Percentiles rank a stretch among this genome's conserved stretches.
Evolutionary conservation across 805 yeast genomes (phyloP).

Genomic region (Metschnikowia gelsemii): DNA sequence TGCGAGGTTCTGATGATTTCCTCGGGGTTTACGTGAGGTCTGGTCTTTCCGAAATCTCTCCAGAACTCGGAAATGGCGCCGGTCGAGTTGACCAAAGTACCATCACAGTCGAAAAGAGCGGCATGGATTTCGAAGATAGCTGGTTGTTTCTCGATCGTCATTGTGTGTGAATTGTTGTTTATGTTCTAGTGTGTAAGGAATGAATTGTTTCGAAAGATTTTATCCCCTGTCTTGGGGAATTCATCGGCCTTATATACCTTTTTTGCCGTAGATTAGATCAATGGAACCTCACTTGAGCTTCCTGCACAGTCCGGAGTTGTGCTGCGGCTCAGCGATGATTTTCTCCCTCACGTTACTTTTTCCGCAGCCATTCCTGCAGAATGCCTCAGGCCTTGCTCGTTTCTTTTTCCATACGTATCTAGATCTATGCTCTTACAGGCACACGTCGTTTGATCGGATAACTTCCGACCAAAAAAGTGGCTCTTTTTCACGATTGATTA

Average conservation of each 20-base stretch:
- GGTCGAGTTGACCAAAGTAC: constrained; percentile 81
- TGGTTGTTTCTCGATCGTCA: constrained; percentile 35
- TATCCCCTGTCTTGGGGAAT: background rate
- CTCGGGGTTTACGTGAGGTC: constrained; percentile 67
- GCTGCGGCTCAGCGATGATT: constrained; percentile 1
- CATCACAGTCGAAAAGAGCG: constrained; percentile 80
- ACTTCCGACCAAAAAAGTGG: no score
- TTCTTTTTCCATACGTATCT: constrained; percentile 5
- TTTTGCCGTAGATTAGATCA: constrained; percentile 7
- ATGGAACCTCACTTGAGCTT: constrained; percentile 1
- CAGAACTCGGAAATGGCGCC: constrained; percentile 81
- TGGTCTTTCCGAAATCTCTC: constrained; percentile 66
- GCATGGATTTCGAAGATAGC: constrained; percentile 45
- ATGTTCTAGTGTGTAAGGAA: no score
- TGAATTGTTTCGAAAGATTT: no score
- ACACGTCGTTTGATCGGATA: no score
- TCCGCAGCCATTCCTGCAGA: constrained; percentile 6
- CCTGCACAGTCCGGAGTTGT: constrained; percentile 3
- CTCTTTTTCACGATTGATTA: background rate
- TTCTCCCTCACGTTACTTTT: constrained; percentile 8
- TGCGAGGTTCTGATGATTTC: constrained; percentile 73
- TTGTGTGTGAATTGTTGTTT: constrained; percentile 10
- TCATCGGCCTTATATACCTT: constrained; percentile 6
- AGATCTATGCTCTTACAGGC: constrained; percentile 11
- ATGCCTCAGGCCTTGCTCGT: constrained; percentile 3